phyloP scores from a whole-genome alignment of 2,329 filamentous ascomycete genomes.

The Cladosporium sp. region DNA sequence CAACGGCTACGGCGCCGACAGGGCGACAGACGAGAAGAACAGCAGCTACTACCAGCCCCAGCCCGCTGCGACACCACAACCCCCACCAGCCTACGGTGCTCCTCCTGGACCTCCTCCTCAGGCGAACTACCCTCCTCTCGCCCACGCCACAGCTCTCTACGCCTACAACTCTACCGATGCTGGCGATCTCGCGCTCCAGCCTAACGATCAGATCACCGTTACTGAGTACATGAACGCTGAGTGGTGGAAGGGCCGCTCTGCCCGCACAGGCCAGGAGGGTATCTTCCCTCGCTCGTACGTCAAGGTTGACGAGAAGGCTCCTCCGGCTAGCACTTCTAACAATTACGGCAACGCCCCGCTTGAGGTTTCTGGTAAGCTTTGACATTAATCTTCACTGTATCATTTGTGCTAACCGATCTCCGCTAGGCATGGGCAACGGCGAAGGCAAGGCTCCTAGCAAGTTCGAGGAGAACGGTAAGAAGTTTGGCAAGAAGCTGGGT shows the following conservation, averaged over 20 bases:
- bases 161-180: conserved; percentile 76
- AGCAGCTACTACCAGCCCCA: conserved; percentile 39
- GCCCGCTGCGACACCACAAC: conserved; percentile 36
- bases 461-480: conserved; percentile 75
- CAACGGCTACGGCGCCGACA: conserved; percentile 22
- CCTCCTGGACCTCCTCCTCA: conserved; percentile 51
- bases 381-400: not conserved
- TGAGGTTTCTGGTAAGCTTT: conserved; percentile 59
- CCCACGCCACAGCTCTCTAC: conserved; percentile 79
- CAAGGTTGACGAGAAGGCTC: conserved; percentile 63
- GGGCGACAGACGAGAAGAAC: conserved; percentile 37
- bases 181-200: conserved; percentile 77
- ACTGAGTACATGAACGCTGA: conserved; percentile 93
- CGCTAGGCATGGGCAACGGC: conserved; percentile 39
- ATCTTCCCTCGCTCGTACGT: conserved; percentile 97
- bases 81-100: conserved; percentile 57
- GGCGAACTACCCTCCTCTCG: conserved; percentile 56
- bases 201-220: conserved; percentile 77
- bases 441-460: conserved; percentile 59
- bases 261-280: conserved; percentile 78
- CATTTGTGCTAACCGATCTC: not conserved
- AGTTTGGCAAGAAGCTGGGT: conserved; percentile 92
- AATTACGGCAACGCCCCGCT: conserved; percentile 62
- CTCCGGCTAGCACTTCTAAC: conserved; percentile 44
- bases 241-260: conserved; percentile 92